A percentile compares a stretch with the other conserved stretches of the same genome.
These are phyloP conservation scores for Debaryomyces subglobosus DNA, from an alignment of 1,139 yeast species.

Conservation along the genomic window DNA sequence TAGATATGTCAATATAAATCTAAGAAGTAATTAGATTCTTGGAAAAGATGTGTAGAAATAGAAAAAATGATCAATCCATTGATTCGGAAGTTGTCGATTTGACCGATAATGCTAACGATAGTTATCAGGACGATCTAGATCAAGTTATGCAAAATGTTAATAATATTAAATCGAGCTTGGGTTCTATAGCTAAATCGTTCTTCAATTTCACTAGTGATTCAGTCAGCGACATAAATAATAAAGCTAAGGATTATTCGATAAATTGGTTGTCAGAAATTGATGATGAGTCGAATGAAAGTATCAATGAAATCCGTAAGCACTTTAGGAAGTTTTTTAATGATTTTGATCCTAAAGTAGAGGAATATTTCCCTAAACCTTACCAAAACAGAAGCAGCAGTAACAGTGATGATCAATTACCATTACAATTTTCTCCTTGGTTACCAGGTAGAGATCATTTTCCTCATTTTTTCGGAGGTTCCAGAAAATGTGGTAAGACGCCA, in stretches of 20 bases:
- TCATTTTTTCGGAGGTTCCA: slow-evolving; percentile 15
- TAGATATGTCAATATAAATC: not conserved
- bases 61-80: slow-evolving; percentile 6
- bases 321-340: slow-evolving; percentile 11
- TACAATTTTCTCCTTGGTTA: slow-evolving; percentile 2
- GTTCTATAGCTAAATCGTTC: slow-evolving; percentile 20
- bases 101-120: slow-evolving; percentile 3
- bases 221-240: slow-evolving; percentile 26
- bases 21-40: not conserved
- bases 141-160: slow-evolving; percentile 22
- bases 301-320: slow-evolving; percentile 9
- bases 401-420: slow-evolving; percentile 8
- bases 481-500: slow-evolving; percentile 30
- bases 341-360: slow-evolving; percentile 6
- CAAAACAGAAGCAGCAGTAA: slow-evolving; percentile 13
- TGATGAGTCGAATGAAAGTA: slow-evolving; percentile 8
- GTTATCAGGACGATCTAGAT: slow-evolving; percentile 19
- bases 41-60: slow-evolving; percentile 11
- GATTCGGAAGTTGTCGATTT: slow-evolving; percentile 2
- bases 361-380: slow-evolving; percentile 14
- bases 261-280: slow-evolving; percentile 21
- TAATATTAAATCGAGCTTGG: slow-evolving; percentile 20
- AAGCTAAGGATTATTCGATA: slow-evolving; percentile 23
- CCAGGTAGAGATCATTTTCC: slow-evolving; percentile 11
- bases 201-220: slow-evolving; percentile 29